phyloP scores from a whole-genome alignment of 345 rosid genomes.

The Triadica sebifera region DNA sequence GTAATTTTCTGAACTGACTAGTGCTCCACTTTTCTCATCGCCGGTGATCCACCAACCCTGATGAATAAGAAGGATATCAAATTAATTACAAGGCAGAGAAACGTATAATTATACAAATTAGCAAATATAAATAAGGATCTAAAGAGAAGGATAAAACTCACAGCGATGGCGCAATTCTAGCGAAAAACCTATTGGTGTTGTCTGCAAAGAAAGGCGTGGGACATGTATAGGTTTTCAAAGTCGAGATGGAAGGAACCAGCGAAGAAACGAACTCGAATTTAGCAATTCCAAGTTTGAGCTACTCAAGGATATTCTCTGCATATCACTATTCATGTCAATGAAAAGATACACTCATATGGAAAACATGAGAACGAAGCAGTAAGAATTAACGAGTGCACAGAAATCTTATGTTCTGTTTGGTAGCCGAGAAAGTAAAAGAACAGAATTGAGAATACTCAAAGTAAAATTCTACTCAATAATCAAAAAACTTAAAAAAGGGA shows the following conservation, averaged over 20 bases:
- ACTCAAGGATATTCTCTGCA: constrained; percentile 64
- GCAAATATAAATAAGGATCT: not conserved
- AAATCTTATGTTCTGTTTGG: constrained; percentile 13
- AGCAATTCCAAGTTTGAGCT: constrained; percentile 60
- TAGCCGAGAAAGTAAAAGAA: constrained; percentile 14
- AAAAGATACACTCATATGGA: not conserved
- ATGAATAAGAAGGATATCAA: not conserved
- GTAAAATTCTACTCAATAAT: not conserved
- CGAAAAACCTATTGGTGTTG: constrained; percentile 49
- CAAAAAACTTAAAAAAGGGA: not conserved
- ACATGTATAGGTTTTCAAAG: constrained; percentile 23
- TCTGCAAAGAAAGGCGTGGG: constrained; percentile 31
- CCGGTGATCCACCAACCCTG: constrained; percentile 46
- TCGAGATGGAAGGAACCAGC: constrained; percentile 48
- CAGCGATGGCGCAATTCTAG: constrained; percentile 67
- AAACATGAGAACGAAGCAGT: not conserved
- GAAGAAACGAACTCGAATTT: constrained; percentile 67
- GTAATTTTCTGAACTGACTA: constrained; percentile 68
- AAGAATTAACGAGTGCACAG: not conserved
- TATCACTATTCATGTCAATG: not conserved
- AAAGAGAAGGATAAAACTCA: constrained; percentile 27
- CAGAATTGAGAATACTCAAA: not conserved
- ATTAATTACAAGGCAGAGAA: too few relatives aligned
- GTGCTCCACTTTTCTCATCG: constrained; percentile 59
- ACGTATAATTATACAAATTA: not conserved